Base-by-base conservation (phyloP, 176 grass and related monocot genomes). In the Rhynchospora tenuis region DNA sequence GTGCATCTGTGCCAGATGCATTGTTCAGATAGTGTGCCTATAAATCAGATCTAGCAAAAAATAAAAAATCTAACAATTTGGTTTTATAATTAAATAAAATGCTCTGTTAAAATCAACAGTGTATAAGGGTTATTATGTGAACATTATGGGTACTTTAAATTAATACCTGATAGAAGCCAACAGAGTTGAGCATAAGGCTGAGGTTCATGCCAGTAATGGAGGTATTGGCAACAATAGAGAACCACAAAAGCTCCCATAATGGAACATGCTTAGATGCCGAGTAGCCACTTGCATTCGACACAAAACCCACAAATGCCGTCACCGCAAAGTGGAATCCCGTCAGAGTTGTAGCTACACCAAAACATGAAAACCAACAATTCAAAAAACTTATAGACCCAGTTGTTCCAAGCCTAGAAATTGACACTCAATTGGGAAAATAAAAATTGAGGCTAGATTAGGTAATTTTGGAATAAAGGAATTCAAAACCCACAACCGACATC, bases 141-240 rank as follows among this genome's bases (percentile, higher is more conserved):
- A 43, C 29, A 68, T 43, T 68, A 43, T 4, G 14, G 29, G 22
- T 15, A 44, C 22, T 54, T 75, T 14, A 55, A 68, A 58, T 45
- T 5, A 7, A 0, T 83, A 98, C 95, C 90, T 98, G 93, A 64
- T 98, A 98, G 88, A 95, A 95, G 1, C 93, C 96, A 50, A 98
- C 96, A 2, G 93, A 98, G 89, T 98, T 98, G 63, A 95, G 91
- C 92, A 95, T 95, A 73, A 98, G 96, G 78, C 92, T 93, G 56
- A 98, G 89, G 83, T 98, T 95, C 96, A 93, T 98, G 59, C 93
- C 96, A 28, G 96, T 95, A 90, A 98, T 98, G 83, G 96, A 98
- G 80, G 92, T 84, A 90, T 95, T 95, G 83, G 96, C 93, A 79
- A 98, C 93, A 72, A 98, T 85, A 2, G 96, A 98, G 88, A 95